Evolutionary conservation across 176 grass and related monocot genomes (phyloP).

Genomic region (Cymbopogon citratus): DNA sequence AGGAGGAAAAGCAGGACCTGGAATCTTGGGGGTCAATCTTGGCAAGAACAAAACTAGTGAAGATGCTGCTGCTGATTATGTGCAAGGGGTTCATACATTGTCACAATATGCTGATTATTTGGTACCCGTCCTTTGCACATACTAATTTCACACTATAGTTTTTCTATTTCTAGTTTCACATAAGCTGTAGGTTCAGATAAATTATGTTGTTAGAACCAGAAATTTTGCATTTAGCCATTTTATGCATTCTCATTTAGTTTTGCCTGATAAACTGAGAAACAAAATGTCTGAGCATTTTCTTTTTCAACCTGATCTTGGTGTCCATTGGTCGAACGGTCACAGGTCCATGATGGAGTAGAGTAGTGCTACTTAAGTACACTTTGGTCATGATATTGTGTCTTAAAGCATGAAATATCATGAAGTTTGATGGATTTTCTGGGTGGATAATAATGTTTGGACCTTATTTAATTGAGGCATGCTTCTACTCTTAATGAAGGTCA

Average conservation of each 20-base stretch:
- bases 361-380: neutral
- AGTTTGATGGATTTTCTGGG: constrained; percentile 11
- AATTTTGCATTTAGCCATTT: constrained; percentile 2
- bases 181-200: constrained; percentile 6
- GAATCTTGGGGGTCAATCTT: constrained; percentile 93
- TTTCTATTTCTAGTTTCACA: constrained; percentile 6
- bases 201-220: neutral
- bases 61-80: constrained; percentile 91
- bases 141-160: constrained; percentile 6
- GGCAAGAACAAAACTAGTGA: constrained; percentile 97
- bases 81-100: constrained; percentile 97
- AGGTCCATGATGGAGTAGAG: neutral
- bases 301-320: neutral
- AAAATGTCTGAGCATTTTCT: neutral
- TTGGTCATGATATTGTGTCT: neutral
- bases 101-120: constrained; percentile 99
- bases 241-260: neutral
- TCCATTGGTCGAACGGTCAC: neutral
- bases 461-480: neutral
- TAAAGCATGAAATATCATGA: constrained; percentile 10
- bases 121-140: constrained; percentile 41
- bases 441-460: constrained; percentile 1
- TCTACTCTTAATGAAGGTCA: constrained; percentile 52
- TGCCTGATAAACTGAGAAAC: neutral
- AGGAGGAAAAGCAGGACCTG: constrained; percentile 95